Base-by-base conservation (phyloP, 495 filamentous ascomycete genomes). In the Aspergillus conjunctus region DNA sequence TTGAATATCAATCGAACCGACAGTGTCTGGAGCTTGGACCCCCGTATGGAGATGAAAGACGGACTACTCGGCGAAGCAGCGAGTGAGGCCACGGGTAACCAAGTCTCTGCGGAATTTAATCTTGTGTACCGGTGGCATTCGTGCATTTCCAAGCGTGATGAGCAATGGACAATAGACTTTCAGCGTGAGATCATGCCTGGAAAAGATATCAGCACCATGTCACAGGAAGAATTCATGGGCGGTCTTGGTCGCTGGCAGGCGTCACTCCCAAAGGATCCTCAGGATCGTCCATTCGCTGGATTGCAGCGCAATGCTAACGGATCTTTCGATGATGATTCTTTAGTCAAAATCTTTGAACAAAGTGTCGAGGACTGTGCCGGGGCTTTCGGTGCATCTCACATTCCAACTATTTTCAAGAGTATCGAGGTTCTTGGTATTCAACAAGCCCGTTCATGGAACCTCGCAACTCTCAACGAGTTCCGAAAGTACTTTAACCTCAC, bases 391-490 rank as follows among this genome's bases (percentile, higher is more conserved):
- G 88, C 88, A 3, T 85, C 86, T 7, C 87, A 90, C 62, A 88
- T 95, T 0, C 92, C 92, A 0, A 73, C 77, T 12, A 79, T 89
- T 44, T 82, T 97, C 78, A 83, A 83, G 51, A 82, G 85, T 12
- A 80, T 96, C 15, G 92, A 97, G 68, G 88, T 93, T 45, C 80
- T 97, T 0, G 91, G 92, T 37, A 96, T 97, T 56, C 82, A 91
- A 63, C 91, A 95, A 63, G 87, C 88, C 3, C 86, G 92, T 10
- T 81, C 84, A 18, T 96, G 92, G 92, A 91, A 91, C 61, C 66
- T 92, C 21, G 88, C 88, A 1, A 88, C 89, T 3, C 75, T 97
- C 54, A 97, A 97, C 70, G 92, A 97, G 71, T 93, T 97, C 76
- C 80, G 92, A 37, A 80, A 85, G 62, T 91, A 90, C 77, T 93